Conservation (phyloP, 495 filamentous ascomycete species). For the Cetradonia linearis region DNA sequence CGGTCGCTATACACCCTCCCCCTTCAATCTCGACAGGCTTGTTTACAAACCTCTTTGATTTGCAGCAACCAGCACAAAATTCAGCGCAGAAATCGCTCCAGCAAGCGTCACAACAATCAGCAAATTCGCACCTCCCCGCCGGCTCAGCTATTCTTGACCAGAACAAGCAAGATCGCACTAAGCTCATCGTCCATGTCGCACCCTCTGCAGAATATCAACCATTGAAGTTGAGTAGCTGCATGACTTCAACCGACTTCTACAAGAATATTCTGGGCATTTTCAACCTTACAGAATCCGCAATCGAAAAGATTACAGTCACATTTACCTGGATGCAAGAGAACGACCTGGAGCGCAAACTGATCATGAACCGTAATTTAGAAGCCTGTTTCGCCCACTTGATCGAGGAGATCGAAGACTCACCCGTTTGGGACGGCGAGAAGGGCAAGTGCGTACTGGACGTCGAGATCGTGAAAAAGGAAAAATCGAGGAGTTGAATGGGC, state of each 20-base stretch:
- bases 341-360: slow-evolving; percentile 2
- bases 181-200: not conserved
- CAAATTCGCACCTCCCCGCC: too few relatives aligned
- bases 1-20: not conserved
- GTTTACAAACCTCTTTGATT: not conserved
- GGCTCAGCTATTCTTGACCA: not conserved
- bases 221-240: slow-evolving; percentile 7
- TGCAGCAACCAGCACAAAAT: too few relatives aligned
- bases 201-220: slow-evolving; percentile 1
- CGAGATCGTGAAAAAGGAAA: slow-evolving; percentile 7
- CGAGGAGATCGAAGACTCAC: slow-evolving; percentile 2
- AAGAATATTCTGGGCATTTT: slow-evolving; percentile 3
- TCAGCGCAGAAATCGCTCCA: not conserved
- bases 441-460: slow-evolving; percentile 8
- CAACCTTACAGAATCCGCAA: not conserved
- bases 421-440: slow-evolving; percentile 2
- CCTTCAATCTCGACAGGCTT: not conserved
- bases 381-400: slow-evolving; percentile 9
- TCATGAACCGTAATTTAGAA: slow-evolving; percentile 1
- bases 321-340: slow-evolving; percentile 9
- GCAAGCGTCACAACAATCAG: not conserved
- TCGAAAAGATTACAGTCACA: not conserved
- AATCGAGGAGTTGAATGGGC: too few relatives aligned
- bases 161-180: slow-evolving; percentile 8
- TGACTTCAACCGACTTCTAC: not conserved